Evolutionary conservation across 495 filamentous ascomycete species (phyloP).

Genomic region (Bathelium albidoporum): DNA sequence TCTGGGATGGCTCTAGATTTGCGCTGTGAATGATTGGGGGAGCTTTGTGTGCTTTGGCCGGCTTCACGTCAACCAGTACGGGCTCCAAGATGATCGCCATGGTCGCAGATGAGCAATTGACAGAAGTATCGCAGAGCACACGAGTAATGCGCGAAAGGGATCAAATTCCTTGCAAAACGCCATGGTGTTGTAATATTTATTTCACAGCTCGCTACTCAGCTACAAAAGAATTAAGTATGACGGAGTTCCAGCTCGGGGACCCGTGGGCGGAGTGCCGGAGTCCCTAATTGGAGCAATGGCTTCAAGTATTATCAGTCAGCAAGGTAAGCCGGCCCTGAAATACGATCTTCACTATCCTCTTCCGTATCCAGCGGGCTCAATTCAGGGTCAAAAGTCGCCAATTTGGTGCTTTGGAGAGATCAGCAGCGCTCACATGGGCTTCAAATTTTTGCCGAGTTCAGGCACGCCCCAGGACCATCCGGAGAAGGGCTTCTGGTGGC

Average conservation of each 20-base stretch:
- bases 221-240: not conserved
- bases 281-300: not conserved
- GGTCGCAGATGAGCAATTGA: not conserved
- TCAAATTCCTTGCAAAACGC: not conserved
- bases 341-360: too few relatives aligned
- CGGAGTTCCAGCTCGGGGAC: not conserved
- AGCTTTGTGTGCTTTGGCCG: not conserved
- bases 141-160: too few relatives aligned
- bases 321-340: not conserved
- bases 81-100: conserved; percentile 6
- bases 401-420: too few relatives aligned
- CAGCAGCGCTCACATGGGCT: too few relatives aligned
- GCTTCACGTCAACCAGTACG: not conserved
- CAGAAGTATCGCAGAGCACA: not conserved
- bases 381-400: too few relatives aligned
- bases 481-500: too few relatives aligned
- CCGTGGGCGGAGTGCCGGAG: not conserved
- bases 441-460: too few relatives aligned
- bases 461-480: too few relatives aligned
- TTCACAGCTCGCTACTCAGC: too few relatives aligned
- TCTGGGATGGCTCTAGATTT: not conserved
- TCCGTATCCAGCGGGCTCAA: too few relatives aligned
- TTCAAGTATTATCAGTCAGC: not conserved
- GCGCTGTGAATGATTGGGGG: not conserved
- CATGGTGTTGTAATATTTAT: not conserved